Base-by-base conservation (phyloP, 768 basidiomycete species). In the Rhizopogon vulgaris region DNA sequence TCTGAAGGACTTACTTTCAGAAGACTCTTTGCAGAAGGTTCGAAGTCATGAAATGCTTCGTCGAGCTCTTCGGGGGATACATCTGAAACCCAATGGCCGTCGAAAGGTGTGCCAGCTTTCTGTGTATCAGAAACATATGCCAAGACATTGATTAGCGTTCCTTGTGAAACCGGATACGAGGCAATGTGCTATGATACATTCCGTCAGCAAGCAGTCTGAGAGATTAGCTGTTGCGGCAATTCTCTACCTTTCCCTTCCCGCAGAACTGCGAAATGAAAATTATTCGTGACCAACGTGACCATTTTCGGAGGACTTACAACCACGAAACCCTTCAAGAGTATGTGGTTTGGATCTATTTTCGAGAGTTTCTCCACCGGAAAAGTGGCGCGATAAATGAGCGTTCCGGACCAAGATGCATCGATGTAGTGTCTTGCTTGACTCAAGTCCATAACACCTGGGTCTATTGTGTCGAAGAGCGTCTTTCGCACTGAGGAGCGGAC, bases 401-500 rank as follows among this genome's bases (percentile, higher is more conserved):
- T 68, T 7, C 79, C 78, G 1, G 70, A 75, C 64, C 73, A 79
- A 0, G 59, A 58, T 6, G 77, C 69, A 14, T 66, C 52, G 0
- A 58, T 43, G 12, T 54, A 56, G 11, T 60, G 52, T 25, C 14
- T 49, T 9, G 59, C 15, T 8, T 32, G 27, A 8, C 34, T 9
- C 9, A 10, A 4, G n/a, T 34, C 28, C 49, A 40, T 40, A 38
- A 38, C 32, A 38, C 5, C n/a, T 38, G 36, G 24, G 25, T 63
- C 43, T 38, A 41, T 41, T 12, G 28, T 22, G 40, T 56, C 60
- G 15, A 64, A 59, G 54, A 68, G 58, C 1, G 49, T 50, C 28
- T 55, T 60, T 28, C 67, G 68, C 22, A 64, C 60, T 2, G 48
- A 42, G 1, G 63, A 68, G 14, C 60, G 66, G 18, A 78, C 66